Conservation (phyloP, 2,329 filamentous ascomycete genomes). For the Colletotrichum simmondsii region DNA sequence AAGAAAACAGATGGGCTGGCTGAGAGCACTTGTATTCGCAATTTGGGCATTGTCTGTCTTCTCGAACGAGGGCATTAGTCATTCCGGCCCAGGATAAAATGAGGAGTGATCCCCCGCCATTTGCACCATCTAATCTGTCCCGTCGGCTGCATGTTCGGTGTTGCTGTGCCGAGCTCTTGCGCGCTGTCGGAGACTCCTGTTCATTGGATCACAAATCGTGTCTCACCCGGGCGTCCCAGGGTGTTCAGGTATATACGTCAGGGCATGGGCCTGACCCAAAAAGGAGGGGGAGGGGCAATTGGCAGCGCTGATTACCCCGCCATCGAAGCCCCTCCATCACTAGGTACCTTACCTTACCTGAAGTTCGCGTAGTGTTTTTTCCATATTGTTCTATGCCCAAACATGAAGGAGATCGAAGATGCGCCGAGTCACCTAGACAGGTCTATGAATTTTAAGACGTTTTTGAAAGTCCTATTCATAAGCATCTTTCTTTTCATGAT, state of each 20-base stretch:
- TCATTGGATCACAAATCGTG: background rate
- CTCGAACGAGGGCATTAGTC: slow-evolving; percentile 27
- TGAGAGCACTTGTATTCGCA: background rate
- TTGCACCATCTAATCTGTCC: background rate
- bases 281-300: slow-evolving; percentile 2
- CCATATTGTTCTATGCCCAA: too few species aligned
- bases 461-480: too few species aligned
- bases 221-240: background rate
- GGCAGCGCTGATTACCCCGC: slow-evolving; percentile 12
- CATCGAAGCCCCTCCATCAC: background rate
- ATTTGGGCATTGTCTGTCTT: background rate
- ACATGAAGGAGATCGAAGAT: too few species aligned
- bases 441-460: too few species aligned
- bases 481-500: background rate
- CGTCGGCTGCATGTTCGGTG: slow-evolving; percentile 28
- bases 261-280: background rate
- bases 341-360: background rate
- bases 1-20: background rate
- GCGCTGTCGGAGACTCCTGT: background rate
- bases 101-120: background rate
- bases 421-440: too few species aligned
- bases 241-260: background rate
- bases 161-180: slow-evolving; percentile 21
- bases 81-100: background rate
- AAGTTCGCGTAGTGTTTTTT: too few species aligned